Base-by-base conservation (phyloP, 202 grass and related monocot genomes). In the Schoenoplectus tabernaemontani region DNA sequence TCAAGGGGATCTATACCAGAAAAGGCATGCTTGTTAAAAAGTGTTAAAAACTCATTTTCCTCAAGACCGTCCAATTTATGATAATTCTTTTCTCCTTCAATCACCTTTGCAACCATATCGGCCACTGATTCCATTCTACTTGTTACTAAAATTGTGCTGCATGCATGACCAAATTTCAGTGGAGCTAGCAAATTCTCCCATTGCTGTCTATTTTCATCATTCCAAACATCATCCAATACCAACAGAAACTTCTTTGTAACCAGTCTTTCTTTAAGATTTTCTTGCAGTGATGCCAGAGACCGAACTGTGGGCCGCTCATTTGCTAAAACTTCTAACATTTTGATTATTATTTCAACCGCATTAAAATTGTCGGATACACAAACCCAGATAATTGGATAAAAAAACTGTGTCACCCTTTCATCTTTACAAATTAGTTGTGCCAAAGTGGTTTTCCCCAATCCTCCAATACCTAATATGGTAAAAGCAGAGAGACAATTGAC, bases 161-260 rank as follows among this genome's bases (percentile, higher is more conserved):
- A 63, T 42, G 2, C 65, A 54, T 53, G 59, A 5, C 84, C 87
- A 81, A 67, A 84, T 89, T 70, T 86, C 19, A 86, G 20, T 6
- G 75, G 84, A 1, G 38, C 30, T 20, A 37, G 15, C n/a, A 87
- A 72, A 28, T 43, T 80, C 17, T 73, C 57, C 85, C 88, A 90
- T 37, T 57, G 9, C 30, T 30, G 16, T 7, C 37, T 1, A 22
- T 57, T 69, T 8, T 78, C 47, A 82, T 87, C 85, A 34, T 82
- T 84, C 85, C 85, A 90, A n/a, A 85, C 82, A 85, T 89, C 87
- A 20, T 89, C 87, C 2, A 89, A 10, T 26, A 89, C 81, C 62
- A 89, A 78, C 4, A 89, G 67, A 48, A 76, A 89, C 0, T 37
- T 83, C 74, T 89, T 81, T n/a, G 73, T 81, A 64, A 9, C n/a